These are phyloP conservation scores for Hericium alpestre DNA, from an alignment of 768 basidiomycete species.

Conservation along the genomic window DNA sequence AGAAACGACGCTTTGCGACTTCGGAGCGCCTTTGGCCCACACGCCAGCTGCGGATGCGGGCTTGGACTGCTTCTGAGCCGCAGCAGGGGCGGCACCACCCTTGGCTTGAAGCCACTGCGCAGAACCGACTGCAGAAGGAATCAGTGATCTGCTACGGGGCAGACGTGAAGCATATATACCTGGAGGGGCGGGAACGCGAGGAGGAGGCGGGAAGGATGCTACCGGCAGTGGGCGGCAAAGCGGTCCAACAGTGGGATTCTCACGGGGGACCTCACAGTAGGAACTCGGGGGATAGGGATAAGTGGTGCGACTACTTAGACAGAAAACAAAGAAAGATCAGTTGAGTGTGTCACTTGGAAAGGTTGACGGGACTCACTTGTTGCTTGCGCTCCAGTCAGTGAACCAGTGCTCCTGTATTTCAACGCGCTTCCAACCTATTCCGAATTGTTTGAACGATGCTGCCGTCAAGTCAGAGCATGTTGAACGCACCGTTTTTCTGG, in stretches of 20 bases:
- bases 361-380: constrained; percentile 15
- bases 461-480: neutral
- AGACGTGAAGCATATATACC: constrained; percentile 18
- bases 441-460: neutral
- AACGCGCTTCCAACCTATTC: constrained; percentile 37
- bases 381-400: constrained; percentile 19
- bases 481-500: constrained; percentile 33
- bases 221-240: constrained; percentile 37
- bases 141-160: neutral
- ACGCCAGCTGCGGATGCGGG: neutral
- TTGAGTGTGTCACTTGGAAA: neutral
- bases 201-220: constrained; percentile 17
- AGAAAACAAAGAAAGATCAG: too few species aligned
- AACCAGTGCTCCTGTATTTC: constrained; percentile 36
- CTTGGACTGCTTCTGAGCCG: neutral
- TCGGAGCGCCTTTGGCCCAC: neutral
- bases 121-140: constrained; percentile 7
- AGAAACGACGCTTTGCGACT: too few species aligned
- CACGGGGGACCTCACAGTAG: constrained; percentile 29
- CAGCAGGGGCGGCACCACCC: neutral
- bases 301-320: constrained; percentile 11
- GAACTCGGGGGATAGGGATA: constrained; percentile 30
- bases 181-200: constrained; percentile 19
- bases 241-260: constrained; percentile 26
- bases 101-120: constrained; percentile 11